Conservation (phyloP, 495 filamentous ascomycete species). For the Cercophora sp. region DNA sequence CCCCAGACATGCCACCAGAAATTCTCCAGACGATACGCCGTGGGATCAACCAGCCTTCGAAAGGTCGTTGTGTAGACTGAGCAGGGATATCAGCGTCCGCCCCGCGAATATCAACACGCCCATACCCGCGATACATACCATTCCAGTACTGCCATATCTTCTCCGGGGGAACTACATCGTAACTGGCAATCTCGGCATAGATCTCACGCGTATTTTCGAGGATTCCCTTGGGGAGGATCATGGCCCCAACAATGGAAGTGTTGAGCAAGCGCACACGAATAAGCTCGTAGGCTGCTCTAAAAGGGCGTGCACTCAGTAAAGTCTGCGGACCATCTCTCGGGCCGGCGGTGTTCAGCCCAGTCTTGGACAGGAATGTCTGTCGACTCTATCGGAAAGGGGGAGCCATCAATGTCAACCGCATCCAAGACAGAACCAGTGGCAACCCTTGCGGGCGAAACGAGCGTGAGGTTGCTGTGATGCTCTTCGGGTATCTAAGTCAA, state of each 20-base stretch:
- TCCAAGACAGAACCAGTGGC: background rate
- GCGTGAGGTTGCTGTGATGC: no score
- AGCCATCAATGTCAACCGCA: background rate
- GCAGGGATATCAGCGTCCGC: constrained; percentile 9
- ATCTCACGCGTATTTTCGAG: constrained; percentile 42
- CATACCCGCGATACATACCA: constrained; percentile 31
- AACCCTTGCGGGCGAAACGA: no score
- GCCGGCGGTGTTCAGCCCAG: background rate
- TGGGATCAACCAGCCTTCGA: constrained; percentile 47
- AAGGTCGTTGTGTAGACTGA: constrained; percentile 52
- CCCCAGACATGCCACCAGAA: constrained; percentile 58
- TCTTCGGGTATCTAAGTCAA: no score
- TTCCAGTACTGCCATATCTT: constrained; percentile 49
- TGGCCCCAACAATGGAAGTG: constrained; percentile 18
- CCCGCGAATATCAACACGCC: background rate
- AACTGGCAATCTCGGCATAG: constrained; percentile 45
- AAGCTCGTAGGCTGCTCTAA: background rate
- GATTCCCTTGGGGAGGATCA: constrained; percentile 45
- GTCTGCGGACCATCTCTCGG: background rate
- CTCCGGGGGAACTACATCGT: constrained; percentile 42
- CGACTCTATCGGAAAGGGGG: background rate
- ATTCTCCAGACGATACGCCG: constrained; percentile 49
- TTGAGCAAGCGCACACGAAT: background rate
- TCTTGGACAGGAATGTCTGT: background rate
- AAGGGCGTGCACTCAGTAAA: background rate